Evolutionary conservation across 345 rosid species (phyloP), one percentile per base, ranked within the genome.

Genomic region (Theobroma cacao): DNA sequence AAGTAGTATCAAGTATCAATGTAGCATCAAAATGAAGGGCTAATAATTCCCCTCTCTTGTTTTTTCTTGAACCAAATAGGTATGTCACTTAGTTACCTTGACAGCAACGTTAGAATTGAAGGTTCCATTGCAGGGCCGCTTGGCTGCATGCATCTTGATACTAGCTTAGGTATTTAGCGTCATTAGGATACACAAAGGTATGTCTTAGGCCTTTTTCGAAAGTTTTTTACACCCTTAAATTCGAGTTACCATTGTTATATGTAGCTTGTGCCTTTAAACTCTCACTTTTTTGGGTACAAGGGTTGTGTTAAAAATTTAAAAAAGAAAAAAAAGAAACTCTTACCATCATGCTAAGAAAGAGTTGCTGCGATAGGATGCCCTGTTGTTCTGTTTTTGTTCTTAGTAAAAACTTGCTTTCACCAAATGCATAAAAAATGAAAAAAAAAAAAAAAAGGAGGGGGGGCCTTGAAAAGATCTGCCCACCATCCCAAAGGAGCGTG

Each of bases 401-500:
- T 74, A 62, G 61, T 74, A n/a, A 52, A 60, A 41, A 18, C 65
- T 66, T 47, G 28, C 26, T 31, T 48, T 34, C 58, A 12, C 11
- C 30, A 62, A 41, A 61, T 43, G 26, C 20, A 58, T 9, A 56
- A 43, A 75, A 80, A 71, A 74, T n/a, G 8, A 43, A 22, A 41
- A 41, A 41, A 41, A 41, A 41, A 41, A 6, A 36, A 36, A n/a
- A n/a, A n/a, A n/a, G n/a, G n/a, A n/a, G n/a, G n/a, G n/a, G n/a
- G n/a, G 45, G 45, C 5, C 38, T 36, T 36, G 38, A 36, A 18
- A 75, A 77, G 64, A 60, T 80, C 79, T 75, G 45, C 84, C 80
- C 75, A 87, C 85, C 90, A 75, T 26, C 45, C 33, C 28, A 45
- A 8, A 22, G 48, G 73, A 75, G 80, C 74, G 72, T 72, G 80